Evolutionary conservation across 148 eudicot species (phyloP).

Genomic region (Silene latifolia): DNA sequence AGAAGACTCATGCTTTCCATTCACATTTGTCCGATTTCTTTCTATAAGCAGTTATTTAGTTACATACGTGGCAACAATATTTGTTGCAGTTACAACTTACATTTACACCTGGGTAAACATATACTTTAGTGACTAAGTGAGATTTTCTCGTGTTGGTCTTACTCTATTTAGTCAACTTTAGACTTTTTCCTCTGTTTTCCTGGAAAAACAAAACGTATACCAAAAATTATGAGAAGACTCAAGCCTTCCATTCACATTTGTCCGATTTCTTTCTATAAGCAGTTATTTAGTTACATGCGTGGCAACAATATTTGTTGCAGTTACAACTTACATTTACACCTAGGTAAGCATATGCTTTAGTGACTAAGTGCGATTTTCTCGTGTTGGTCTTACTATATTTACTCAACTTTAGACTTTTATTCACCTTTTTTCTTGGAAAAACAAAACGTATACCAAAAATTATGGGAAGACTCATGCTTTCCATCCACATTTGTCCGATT

Average conservation of each 20-base stretch:
- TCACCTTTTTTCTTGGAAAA: neutral
- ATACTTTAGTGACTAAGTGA: too few relatives aligned
- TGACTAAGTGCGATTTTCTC: neutral
- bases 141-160: slow-evolving; percentile 1
- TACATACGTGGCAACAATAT: slow-evolving; percentile 1
- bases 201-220: neutral
- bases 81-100: neutral
- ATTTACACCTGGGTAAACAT: neutral
- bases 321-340: neutral
- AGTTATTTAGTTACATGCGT: neutral
- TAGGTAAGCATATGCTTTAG: neutral
- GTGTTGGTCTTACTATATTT: slow-evolving; percentile 11
- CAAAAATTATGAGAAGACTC: neutral
- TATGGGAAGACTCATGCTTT: slow-evolving; percentile 8
- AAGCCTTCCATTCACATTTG: neutral
- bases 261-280: neutral
- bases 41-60: neutral
- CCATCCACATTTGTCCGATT: neutral
- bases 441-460: neutral
- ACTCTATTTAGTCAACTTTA: slow-evolving; percentile 1
- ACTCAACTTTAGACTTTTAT: neutral
- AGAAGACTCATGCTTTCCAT: neutral
- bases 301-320: neutral
- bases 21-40: neutral
- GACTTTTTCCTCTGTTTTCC: too few relatives aligned